Conservation (phyloP, 345 rosid species). For the Carallia pectinifolia region DNA sequence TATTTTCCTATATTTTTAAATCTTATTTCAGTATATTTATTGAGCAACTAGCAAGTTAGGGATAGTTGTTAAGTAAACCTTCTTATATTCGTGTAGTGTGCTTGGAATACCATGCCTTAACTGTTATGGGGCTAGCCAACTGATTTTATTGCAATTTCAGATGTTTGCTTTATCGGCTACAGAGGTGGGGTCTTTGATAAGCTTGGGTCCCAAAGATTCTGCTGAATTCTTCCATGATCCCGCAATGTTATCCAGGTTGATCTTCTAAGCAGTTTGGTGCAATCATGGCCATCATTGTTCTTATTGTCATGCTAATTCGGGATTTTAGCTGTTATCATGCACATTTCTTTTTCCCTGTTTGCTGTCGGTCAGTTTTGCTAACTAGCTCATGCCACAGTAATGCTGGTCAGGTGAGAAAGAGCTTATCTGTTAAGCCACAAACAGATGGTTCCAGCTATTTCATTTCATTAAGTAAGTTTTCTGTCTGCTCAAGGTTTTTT, state of each 20-base stretch:
- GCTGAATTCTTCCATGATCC: slow-evolving; percentile 97
- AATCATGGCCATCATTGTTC: too few species aligned
- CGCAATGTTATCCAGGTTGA: slow-evolving; percentile 70
- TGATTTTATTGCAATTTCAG: slow-evolving; percentile 39
- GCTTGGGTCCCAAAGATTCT: slow-evolving; percentile 60
- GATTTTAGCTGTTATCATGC: too few species aligned
- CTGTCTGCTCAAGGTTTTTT: neutral
- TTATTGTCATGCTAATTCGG: too few species aligned
- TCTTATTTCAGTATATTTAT: neutral
- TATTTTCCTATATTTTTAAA: slow-evolving; percentile 3
- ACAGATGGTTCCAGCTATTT: slow-evolving; percentile 68
- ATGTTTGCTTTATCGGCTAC: slow-evolving; percentile 81
- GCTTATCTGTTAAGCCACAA: slow-evolving; percentile 63
- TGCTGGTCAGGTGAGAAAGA: slow-evolving; percentile 95
- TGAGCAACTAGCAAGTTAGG: neutral
- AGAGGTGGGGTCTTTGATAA: slow-evolving; percentile 83
- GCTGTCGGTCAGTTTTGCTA: neutral
- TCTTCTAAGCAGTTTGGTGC: neutral
- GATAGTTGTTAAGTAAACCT: neutral
- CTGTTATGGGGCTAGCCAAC: neutral
- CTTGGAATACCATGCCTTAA: neutral
- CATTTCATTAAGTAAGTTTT: slow-evolving; percentile 68
- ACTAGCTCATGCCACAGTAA: slow-evolving; percentile 44
- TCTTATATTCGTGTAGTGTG: neutral
- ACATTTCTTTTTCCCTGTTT: too few species aligned